Conservation (phyloP, 257 asterid genomes). For the Euphrasia confusa region DNA sequence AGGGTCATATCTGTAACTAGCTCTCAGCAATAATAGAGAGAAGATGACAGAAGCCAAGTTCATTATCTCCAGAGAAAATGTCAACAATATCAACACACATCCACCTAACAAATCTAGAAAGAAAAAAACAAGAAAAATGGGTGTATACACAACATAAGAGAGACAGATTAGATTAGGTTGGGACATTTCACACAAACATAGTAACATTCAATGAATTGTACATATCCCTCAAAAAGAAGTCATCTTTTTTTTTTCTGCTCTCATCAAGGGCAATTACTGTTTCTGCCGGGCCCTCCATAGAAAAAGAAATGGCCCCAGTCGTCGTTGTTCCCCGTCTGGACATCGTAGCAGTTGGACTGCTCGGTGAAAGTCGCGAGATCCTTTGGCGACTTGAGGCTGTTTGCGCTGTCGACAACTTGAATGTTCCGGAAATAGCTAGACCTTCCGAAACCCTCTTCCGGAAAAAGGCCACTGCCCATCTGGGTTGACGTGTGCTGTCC, state of each 20-base stretch:
- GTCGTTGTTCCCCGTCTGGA: conserved; percentile 64
- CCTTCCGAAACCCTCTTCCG: conserved; percentile 83
- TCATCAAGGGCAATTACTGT: conserved; percentile 63
- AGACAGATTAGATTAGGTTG: conserved; percentile 20
- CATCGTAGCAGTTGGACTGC: conserved; percentile 81
- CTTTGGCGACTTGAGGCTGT: conserved; percentile 73
- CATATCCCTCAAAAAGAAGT: conserved; percentile 11
- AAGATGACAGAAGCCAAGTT: too few species aligned
- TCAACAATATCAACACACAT: too few species aligned
- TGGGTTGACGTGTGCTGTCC: conserved; percentile 85
- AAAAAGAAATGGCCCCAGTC: conserved; percentile 92
- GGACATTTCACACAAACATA: conserved; percentile 6
- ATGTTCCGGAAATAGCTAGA: conserved; percentile 82
- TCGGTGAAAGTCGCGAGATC: conserved; percentile 71
- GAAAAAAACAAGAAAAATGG: neutral
- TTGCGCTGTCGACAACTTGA: conserved; percentile 28
- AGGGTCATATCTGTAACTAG: too few species aligned
- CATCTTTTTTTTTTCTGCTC: neutral
- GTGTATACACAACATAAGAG: conserved; percentile 24
- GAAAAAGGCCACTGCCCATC: conserved; percentile 90
- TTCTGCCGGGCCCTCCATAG: conserved; percentile 93
- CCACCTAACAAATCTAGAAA: conserved; percentile 29
- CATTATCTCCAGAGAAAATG: too few species aligned
- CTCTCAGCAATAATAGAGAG: too few species aligned
- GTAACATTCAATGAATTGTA: conserved; percentile 24